Evolutionary conservation across 2,329 filamentous ascomycete genomes (phyloP).

Genomic region (Mycosphaerelloides madeirae): DNA sequence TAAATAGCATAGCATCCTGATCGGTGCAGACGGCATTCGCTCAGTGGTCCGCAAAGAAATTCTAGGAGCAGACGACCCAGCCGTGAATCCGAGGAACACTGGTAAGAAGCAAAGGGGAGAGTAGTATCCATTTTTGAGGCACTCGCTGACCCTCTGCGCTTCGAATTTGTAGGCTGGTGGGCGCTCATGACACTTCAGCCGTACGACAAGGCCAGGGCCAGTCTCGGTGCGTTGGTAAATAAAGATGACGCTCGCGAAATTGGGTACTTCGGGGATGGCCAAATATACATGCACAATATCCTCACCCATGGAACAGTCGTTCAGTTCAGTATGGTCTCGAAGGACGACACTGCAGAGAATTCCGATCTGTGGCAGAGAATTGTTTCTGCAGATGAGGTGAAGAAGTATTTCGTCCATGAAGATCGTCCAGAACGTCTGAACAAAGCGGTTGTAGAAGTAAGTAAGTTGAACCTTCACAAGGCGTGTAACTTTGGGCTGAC

Average conservation of each 20-base stretch:
- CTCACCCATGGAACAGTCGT: neutral
- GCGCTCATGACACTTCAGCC: constrained; percentile 6
- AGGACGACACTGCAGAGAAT: neutral
- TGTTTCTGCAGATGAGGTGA: neutral
- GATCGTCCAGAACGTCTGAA: neutral
- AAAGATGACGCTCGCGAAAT: constrained; percentile 3
- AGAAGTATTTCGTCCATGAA: neutral
- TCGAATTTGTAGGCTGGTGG: too few relatives aligned
- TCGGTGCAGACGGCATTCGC: neutral
- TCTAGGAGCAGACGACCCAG: constrained; percentile 4
- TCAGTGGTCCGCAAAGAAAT: neutral
- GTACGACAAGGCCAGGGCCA: constrained; percentile 4
- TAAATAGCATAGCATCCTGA: neutral
- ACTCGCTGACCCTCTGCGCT: too few relatives aligned
- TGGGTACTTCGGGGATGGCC: neutral
- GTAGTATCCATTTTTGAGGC: too few relatives aligned
- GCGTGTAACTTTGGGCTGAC: neutral
- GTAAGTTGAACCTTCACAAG: neutral
- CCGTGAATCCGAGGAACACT: neutral
- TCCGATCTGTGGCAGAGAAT: neutral
- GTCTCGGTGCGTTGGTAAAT: constrained; percentile 1
- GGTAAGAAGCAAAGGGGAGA: too few relatives aligned
- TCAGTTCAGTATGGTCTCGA: neutral
- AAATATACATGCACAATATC: constrained; percentile 6
- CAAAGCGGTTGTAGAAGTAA: neutral